Evolutionary conservation across 768 basidiomycete genomes (phyloP), one percentile per base, ranked within the genome.

Genomic region (Russula lepida): DNA sequence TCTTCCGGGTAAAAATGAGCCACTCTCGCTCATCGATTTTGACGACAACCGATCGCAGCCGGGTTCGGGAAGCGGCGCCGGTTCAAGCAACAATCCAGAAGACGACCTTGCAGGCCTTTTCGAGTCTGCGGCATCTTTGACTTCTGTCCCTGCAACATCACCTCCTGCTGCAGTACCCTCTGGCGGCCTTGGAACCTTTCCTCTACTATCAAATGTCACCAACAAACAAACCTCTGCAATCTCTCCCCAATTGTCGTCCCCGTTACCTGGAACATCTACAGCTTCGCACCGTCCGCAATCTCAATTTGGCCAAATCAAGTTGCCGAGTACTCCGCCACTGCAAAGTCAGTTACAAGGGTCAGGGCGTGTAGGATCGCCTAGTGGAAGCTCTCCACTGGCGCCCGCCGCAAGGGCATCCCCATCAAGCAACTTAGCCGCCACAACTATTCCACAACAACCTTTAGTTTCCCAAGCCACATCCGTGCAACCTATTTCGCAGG

Each of bases 21-120:
- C 64, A 35, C 64, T 65, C 23, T 89, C 88, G 1, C 78, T 92
- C 56, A 92, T 92, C 68, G 89, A 92, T 72, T 78, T 93, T 64
- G 88, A 92, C 67, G 89, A 90, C 43, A 71, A 71, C 32, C 56
- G 67, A 4, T 47, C 69, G 12, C 49, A 64, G 23, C 37, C 66
- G 8, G 59, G 62, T 32, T 56, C 64, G 21, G 30, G 69, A 1
- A 71, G 71, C 33, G 61, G 64, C 50, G 28, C 68, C 8, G 56
- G 69, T 21, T 60, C 71, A 28, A 47, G 67, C 25, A 58, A 67
- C 15, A 68, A 71, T 19, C 66, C 74, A 1, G 73, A 67, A 56
- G 78, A 84, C 68, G 89, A 92, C 61, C 76, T 93, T 9, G 80
- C 82, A 35, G 79, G 76, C 37, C 69, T 92, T 5, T 89, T 92